Conservation (phyloP, 495 filamentous ascomycete genomes). For the Platismatia glauca region DNA sequence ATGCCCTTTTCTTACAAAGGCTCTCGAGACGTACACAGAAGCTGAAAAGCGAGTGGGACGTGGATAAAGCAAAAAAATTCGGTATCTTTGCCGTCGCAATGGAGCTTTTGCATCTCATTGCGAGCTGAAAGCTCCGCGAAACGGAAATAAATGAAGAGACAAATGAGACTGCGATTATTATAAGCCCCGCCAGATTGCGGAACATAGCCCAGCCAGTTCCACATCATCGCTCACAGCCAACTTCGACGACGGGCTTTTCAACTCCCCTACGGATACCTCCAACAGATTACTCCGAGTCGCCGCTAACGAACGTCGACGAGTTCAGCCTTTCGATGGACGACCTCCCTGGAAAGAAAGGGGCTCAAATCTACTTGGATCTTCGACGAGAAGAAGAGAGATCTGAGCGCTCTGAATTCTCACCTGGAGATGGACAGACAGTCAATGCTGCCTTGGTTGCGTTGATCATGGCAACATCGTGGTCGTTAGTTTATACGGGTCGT, state of each 20-base stretch:
- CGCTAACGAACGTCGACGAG: no score
- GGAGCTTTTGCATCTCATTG: neutral
- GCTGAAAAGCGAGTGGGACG: neutral
- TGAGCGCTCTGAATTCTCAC: neutral
- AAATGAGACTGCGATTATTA: neutral
- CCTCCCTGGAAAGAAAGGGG: neutral
- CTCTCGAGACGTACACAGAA: neutral
- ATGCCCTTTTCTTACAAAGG: neutral
- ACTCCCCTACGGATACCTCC: no score
- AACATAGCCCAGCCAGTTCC: neutral
- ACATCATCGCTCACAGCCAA: neutral
- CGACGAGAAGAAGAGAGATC: neutral
- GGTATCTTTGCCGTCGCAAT: neutral
- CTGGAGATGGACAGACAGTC: conserved; percentile 1
- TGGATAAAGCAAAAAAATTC: neutral
- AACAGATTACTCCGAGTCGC: no score
- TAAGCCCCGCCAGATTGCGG: neutral
- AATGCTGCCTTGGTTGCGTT: neutral
- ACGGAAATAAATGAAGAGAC: neutral
- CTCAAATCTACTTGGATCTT: neutral
- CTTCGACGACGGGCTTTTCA: neutral
- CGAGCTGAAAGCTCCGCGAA: neutral
- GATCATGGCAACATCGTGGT: neutral
- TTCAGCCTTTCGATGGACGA: neutral
- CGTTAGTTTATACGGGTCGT: neutral